Evolutionary conservation across 345 rosid species (phyloP), one percentile per base, ranked within the genome.

Genomic region (Gossypium raimondii): DNA sequence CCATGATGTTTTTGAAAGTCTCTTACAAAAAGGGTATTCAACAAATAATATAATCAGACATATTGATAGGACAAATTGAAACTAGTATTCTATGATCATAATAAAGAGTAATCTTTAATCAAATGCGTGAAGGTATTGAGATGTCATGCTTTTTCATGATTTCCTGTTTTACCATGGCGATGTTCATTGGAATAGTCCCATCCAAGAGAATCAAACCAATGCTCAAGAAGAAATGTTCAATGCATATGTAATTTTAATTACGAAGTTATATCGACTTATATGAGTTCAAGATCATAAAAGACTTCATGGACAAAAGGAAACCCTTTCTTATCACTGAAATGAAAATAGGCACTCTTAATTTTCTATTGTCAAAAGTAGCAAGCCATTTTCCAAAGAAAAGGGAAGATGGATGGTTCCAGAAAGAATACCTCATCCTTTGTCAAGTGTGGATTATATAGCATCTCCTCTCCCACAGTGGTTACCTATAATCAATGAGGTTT

Each of bases 391-490:
- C 12, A 72, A 17, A 47, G 13, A 45, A 70, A 59, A 57, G 18
- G 16, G 51, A 52, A 16, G 60, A 17, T 25, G 22, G 25, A 75
- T 18, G 16, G 25, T 57, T 25, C 20, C 41, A 2, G 29, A 48
- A 52, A 59, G 22, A 75, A 74, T 78, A 87, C 97, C 96, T 89
- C 84, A 82, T 93, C 93, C 80, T 95, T 95, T 2, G 93, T 87
- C 55, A 95, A 76, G 66, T 98, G 92, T 7, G 90, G 91, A 77
- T 95, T 95, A 67, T 85, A 83, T 57, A 77, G 84, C 80, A 86
- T 84, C 87, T 95, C 98, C 82, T 95, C 99, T 84, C 88, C 97
- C 34, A 95, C 97, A 18, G 98, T 89, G 82, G 96, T 95, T 9
- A 91, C 94, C 99, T 95, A 84, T 80, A 78, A 68, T 24, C 51